Evolutionary conservation across 129 eudicot species (phyloP).

Genomic region (Flaveria ramosissima): DNA sequence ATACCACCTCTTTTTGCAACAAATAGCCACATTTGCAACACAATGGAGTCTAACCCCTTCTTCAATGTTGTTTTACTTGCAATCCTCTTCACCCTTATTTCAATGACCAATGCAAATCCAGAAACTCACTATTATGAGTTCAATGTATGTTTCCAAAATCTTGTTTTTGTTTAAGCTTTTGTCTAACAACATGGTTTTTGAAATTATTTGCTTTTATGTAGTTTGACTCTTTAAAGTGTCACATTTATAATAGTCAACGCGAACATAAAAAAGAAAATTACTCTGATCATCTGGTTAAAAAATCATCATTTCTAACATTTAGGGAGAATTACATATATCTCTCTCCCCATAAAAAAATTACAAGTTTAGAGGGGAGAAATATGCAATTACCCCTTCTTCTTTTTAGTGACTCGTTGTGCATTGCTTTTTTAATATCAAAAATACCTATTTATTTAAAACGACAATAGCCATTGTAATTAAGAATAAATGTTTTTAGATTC

Average conservation of each 20-base stretch:
- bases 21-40: constrained; percentile 24
- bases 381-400: too few relatives aligned
- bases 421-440: not conserved
- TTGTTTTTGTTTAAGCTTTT: not conserved
- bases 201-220: not conserved
- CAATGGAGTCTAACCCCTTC: constrained; percentile 18
- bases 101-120: constrained; percentile 35
- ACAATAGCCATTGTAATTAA: too few relatives aligned
- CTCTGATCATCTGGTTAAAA: not conserved
- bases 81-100: constrained; percentile 31
- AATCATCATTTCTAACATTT: not conserved
- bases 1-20: constrained; percentile 6
- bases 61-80: constrained; percentile 29
- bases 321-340: too few relatives aligned
- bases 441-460: not conserved
- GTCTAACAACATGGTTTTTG: not conserved
- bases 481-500: too few relatives aligned
- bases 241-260: not conserved
- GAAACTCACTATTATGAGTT: constrained; percentile 54
- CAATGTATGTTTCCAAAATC: constrained; percentile 38
- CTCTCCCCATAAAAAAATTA: too few relatives aligned
- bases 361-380: too few relatives aligned
- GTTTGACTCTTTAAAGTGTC: not conserved
- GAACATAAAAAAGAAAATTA: not conserved
- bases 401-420: too few relatives aligned